Evolutionary conservation across 2,329 filamentous ascomycete genomes (phyloP), one percentile per base, ranked within the genome.

Genomic region (Anthostomella pinea): DNA sequence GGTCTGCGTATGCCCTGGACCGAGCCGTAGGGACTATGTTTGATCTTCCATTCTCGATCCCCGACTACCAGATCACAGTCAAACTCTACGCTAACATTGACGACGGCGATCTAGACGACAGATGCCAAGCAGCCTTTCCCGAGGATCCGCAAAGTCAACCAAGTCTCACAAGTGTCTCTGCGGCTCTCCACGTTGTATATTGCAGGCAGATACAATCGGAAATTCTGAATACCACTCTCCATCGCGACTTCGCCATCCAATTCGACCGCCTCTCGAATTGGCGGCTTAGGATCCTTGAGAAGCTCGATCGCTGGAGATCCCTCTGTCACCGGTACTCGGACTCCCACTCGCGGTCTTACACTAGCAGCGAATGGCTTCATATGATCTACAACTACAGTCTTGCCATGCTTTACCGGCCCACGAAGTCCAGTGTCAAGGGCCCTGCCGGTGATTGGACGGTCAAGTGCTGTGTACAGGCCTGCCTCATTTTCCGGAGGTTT

Each of bases 361-460:
- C 48, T 0, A 53, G 49, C 16, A 29, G 46, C 7, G 35, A 52
- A 18, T 59, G 56, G 54, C 49, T 58, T 17, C 46, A 47, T 18
- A 56, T 58, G 52, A 56, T 59, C 14, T 58, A 59, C 33, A 48
- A 56, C 30, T 59, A 59, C 39, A 49, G 41, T 24, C 35, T 59
- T 2, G 43, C 54, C 2, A 55, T 49, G 33, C 45, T 58, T 6
- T 56, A 58, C 29, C 52, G 51, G 2, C 57, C 54, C 0, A 56
- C 51, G 3, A 49, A 48, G 17, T 27, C 42, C 10, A 50, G 29
- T 10, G 48, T 49, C 0, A 17, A 42, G 1, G 55, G 52, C 0
- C 32, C 50, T 6, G 47, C 56, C 2, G 54, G 54, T 9, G 52
- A 57, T 30, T 51, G 48, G 46, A 47, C 49, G 1, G 52, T 58